Evolutionary conservation across 169 alveolate genomes (phyloP).

Genomic region (Sarcocystis neurona): DNA sequence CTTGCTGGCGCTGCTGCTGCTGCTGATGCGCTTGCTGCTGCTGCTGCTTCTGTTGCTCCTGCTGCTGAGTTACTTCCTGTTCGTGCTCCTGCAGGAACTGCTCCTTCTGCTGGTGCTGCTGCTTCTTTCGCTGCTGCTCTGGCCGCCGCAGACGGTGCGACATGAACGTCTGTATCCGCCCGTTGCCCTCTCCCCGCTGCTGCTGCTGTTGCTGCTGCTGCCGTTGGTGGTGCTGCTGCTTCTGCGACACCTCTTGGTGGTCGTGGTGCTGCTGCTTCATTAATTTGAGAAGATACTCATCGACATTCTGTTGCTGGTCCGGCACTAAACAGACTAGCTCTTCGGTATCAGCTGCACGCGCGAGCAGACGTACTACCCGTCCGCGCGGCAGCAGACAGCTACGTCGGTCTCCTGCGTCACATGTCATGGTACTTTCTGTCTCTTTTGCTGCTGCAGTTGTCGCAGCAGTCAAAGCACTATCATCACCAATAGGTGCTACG

Average conservation of each 20-base stretch:
- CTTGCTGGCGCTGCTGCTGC: neutral
- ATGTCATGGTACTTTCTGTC: neutral
- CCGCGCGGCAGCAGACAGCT: neutral
- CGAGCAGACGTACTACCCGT: slow-evolving; percentile 1
- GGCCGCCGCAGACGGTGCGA: neutral
- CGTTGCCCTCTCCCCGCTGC: neutral
- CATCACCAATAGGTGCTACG: no score
- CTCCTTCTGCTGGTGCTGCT: slow-evolving; percentile 17
- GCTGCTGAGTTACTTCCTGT: slow-evolving; percentile 26
- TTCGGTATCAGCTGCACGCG: neutral
- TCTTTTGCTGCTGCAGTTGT: no score
- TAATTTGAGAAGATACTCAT: neutral
- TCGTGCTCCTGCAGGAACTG: slow-evolving; percentile 11
- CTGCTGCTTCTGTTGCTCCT: slow-evolving; percentile 3
- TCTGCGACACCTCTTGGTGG: neutral
- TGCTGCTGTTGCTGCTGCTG: slow-evolving; percentile 15
- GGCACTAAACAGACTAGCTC: neutral
- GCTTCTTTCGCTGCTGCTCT: slow-evolving; percentile 16
- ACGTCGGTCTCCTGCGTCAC: neutral
- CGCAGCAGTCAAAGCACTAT: no score
- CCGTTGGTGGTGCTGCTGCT: neutral
- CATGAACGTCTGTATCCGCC: neutral
- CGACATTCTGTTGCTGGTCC: slow-evolving; percentile 1
- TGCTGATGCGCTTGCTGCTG: neutral
- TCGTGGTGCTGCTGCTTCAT: neutral